Percentiles rank a stretch among this genome's conserved stretches.
These are phyloP conservation scores for Xylariaceae sp. DNA, from an alignment of 2,329 filamentous ascomycete genomes.

Conservation along the genomic window DNA sequence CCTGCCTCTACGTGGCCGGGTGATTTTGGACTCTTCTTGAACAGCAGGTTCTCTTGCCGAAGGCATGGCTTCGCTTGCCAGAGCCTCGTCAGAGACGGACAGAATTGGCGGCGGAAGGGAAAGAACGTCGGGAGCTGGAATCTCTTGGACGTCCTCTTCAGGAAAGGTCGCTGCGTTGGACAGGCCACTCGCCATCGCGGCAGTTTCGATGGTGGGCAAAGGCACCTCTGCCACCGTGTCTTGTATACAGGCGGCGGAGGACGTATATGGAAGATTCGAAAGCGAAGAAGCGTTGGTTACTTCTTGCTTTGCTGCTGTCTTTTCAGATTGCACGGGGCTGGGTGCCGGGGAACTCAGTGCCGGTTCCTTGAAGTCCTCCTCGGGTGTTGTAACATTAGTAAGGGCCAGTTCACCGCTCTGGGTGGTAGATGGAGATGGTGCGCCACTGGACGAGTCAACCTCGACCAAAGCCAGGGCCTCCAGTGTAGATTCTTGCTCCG, in stretches of 20 bases:
- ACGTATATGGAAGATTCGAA: constrained; percentile 14
- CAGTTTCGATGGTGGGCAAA: constrained; percentile 11
- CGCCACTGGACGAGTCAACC: constrained; percentile 22
- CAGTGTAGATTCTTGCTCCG: constrained; percentile 20
- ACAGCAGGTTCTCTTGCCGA: constrained; percentile 2
- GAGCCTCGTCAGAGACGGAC: constrained; percentile 4
- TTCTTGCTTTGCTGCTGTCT: constrained; percentile 25
- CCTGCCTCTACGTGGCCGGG: constrained; percentile 14
- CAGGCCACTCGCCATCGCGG: neutral
- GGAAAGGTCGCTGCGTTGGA: constrained; percentile 3
- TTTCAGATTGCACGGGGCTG: constrained; percentile 22
- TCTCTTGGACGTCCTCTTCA: constrained; percentile 4
- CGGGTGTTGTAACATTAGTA: constrained; percentile 44
- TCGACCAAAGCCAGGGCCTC: constrained; percentile 29
- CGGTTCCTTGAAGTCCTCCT: constrained; percentile 37
- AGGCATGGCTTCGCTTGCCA: neutral
- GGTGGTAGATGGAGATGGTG: constrained; percentile 24
- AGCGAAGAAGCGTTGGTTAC: constrained; percentile 20
- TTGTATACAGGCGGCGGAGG: constrained; percentile 3
- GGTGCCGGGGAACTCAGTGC: constrained; percentile 27
- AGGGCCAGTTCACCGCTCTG: constrained; percentile 23
- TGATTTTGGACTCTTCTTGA: constrained; percentile 9
- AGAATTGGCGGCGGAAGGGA: constrained; percentile 6
- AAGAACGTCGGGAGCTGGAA: constrained; percentile 4
- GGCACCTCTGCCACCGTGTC: constrained; percentile 13